Evolutionary conservation across 2,329 filamentous ascomycete species (phyloP), one percentile per base, ranked within the genome.

Genomic region (Arthroderma sp.): DNA sequence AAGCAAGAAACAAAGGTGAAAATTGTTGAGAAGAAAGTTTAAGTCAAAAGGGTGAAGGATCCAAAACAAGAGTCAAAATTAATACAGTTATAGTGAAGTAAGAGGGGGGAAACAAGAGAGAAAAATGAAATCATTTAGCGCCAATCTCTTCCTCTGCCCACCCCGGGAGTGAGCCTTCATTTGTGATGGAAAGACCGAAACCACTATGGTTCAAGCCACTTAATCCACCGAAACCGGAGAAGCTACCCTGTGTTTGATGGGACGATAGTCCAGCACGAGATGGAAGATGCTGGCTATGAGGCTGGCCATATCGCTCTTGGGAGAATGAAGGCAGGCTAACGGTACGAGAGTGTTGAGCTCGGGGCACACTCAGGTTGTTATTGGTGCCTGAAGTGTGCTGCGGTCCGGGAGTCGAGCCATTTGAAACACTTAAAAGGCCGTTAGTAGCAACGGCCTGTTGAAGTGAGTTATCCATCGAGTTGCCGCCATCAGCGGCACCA

Each of bases 261-360:
- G 56, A 65, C 31, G 60, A 52, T 28, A 62, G 51, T 34, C 56
- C 60, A 38, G 56, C 54, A 38, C 63, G 64, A 37, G 57, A 49
- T 46, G 64, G 61, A 31, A 59, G 51, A 3, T 54, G 47, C 41
- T 65, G 59, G 32, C 53, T 54, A 5, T 61, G 58, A 38, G 61
- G 58, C 27, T 68, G 66, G 7, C 67, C 69, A 54, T 76, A 74
- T 8, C 71, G 67, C 38, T 75, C 74, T 51, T 80, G 74, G 2
- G 74, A 76, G 60, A 81, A 81, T 4, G 76, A 78, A 1, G 91
- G 91, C 57, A 98, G 70, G 61, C 87, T 94, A 48, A 95, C 86
- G 31, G 91, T 87, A 33, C 91, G 81, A 57, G 78, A 89, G 58
- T 83, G 79, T 51, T 75, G 73, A 37, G 73, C 72, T 46, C 75